These are phyloP conservation scores for Pyrrhoderma lamaoense DNA, from an alignment of 1,284 basidiomycete genomes.

Conservation along the genomic window DNA sequence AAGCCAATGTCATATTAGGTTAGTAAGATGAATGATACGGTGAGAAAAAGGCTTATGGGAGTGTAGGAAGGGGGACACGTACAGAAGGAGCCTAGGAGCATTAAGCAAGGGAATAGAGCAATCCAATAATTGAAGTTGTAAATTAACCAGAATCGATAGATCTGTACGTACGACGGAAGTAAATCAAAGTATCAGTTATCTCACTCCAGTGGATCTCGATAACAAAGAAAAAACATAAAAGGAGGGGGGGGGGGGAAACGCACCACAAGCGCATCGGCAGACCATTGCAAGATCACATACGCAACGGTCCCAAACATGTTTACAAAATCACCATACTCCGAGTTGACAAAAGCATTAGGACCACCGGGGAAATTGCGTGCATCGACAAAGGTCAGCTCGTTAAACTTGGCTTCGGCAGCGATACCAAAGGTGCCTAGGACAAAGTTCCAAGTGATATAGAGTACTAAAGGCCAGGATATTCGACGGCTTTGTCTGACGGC, in stretches of 20 bases:
- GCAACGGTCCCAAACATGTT: constrained; percentile 17
- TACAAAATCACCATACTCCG: constrained; percentile 13
- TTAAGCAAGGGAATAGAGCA: constrained; percentile 15
- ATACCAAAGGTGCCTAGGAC: constrained; percentile 15
- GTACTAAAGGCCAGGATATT: constrained; percentile 13
- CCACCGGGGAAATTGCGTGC: constrained; percentile 16
- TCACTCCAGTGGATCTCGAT: background rate
- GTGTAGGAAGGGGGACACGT: no score
- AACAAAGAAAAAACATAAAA: background rate
- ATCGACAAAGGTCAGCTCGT: constrained; percentile 15
- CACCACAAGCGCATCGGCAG: constrained; percentile 21
- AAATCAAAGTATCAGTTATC: no score
- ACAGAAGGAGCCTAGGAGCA: constrained; percentile 19
- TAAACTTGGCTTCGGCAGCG: constrained; percentile 11
- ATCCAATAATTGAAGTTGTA: constrained; percentile 20
- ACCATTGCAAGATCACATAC: constrained; percentile 19
- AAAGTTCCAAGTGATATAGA: constrained; percentile 18
- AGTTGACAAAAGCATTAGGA: constrained; percentile 10
- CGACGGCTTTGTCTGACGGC: background rate
- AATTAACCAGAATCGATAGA: constrained; percentile 21
- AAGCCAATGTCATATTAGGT: no score
- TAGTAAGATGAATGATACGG: no score
- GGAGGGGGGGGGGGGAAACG: background rate
- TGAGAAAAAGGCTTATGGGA: no score
- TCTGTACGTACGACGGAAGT: constrained; percentile 1